phyloP scores from a whole-genome alignment of 2,329 filamentous ascomycete species.

The Epichloe hybrida region DNA sequence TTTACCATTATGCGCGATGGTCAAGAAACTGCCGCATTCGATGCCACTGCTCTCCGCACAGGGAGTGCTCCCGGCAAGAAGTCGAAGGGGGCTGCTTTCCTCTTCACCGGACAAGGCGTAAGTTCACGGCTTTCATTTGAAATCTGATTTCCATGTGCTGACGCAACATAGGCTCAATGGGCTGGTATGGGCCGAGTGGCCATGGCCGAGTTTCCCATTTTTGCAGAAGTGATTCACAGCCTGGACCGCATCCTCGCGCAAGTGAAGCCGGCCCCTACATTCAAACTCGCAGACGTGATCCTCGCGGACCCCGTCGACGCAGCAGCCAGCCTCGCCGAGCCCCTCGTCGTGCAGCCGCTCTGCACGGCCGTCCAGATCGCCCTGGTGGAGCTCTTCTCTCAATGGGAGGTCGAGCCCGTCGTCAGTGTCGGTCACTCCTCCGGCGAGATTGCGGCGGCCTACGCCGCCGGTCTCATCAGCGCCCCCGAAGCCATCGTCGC shows the following conservation, averaged over 20 bases:
- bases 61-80: background rate
- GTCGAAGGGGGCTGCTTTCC: background rate
- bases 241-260: background rate
- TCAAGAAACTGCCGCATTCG: background rate
- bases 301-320: background rate
- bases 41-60: no score
- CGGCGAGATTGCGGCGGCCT: conserved; percentile 19
- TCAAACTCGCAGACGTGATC: background rate
- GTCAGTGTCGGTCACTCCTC: conserved; percentile 26
- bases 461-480: conserved; percentile 10
- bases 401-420: conserved; percentile 16
- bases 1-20: background rate
- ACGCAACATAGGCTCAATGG: background rate
- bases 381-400: conserved; percentile 19
- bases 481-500: conserved; percentile 7
- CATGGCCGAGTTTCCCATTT: conserved; percentile 2
- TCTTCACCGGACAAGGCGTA: conserved; percentile 16
- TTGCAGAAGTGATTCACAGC: background rate
- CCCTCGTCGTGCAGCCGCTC: conserved; percentile 13
- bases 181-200: conserved; percentile 12
- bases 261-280: background rate
- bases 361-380: conserved; percentile 22
- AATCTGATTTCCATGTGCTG: no score
- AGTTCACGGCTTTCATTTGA: no score
- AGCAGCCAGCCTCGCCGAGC: conserved; percentile 6